Conservation (phyloP, 164 flowering plant species). For the Litsea cubeba region DNA sequence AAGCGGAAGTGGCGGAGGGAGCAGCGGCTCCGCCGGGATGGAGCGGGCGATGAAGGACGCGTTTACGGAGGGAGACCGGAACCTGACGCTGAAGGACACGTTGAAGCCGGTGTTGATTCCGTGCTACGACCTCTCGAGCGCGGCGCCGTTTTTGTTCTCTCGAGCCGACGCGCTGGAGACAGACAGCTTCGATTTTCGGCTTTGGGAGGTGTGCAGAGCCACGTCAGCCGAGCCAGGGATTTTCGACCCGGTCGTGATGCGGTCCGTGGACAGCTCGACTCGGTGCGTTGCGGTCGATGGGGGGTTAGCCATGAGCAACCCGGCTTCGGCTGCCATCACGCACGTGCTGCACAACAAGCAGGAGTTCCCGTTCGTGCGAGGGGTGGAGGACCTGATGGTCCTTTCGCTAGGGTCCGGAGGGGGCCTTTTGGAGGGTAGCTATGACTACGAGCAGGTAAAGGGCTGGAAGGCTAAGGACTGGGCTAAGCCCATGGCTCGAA, state of each 20-base stretch:
- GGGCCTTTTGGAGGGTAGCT: slow-evolving; percentile 56
- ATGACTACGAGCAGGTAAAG: slow-evolving; percentile 54
- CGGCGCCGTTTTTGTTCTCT: slow-evolving; percentile 90
- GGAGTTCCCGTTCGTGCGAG: slow-evolving; percentile 93
- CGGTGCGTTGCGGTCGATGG: slow-evolving; percentile 80
- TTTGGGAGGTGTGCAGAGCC: slow-evolving; percentile 90
- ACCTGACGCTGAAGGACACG: slow-evolving; percentile 71
- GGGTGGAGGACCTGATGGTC: slow-evolving; percentile 87
- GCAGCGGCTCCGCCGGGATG: slow-evolving; percentile 34
- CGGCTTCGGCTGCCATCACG: slow-evolving; percentile 90
- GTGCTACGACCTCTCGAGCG: slow-evolving; percentile 79
- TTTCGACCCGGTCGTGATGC: slow-evolving; percentile 61
- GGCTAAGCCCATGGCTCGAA: slow-evolving; percentile 75
- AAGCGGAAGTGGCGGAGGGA: slow-evolving; percentile 11
- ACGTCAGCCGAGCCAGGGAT: slow-evolving; percentile 72
- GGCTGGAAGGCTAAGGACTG: slow-evolving; percentile 74
- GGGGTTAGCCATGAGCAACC: slow-evolving; percentile 84
- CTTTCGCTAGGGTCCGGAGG: slow-evolving; percentile 75
- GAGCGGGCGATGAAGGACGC: slow-evolving; percentile 59
- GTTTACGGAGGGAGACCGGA: slow-evolving; percentile 39
- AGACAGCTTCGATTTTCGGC: slow-evolving; percentile 72
- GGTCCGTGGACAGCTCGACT: slow-evolving; percentile 66
- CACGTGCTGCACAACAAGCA: slow-evolving; percentile 97
- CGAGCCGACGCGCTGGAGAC: slow-evolving; percentile 89
- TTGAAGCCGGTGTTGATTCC: slow-evolving; percentile 88